Evolutionary conservation across 768 basidiomycete species (phyloP).

Genomic region (Boletus pseudo-olivaceus): DNA sequence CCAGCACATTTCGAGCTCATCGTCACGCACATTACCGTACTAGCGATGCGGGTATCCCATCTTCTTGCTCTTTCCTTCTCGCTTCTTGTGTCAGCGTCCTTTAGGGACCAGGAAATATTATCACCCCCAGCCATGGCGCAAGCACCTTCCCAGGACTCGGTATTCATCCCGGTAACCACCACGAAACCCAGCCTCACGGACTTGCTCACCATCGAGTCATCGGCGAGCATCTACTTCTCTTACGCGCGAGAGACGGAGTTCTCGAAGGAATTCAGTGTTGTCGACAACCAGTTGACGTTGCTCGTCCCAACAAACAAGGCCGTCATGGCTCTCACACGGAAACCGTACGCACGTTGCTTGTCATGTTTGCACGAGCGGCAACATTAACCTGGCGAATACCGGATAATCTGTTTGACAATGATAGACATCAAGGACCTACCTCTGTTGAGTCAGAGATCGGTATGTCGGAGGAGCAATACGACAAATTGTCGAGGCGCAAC

Average conservation of each 20-base stretch:
- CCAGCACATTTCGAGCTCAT: not conserved
- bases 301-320: constrained; percentile 88
- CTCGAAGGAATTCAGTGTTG: constrained; percentile 44
- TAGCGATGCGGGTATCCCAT: constrained; percentile 14
- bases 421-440: constrained; percentile 59
- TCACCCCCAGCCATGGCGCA: constrained; percentile 16
- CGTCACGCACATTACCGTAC: not conserved
- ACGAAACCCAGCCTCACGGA: constrained; percentile 63
- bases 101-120: constrained; percentile 26
- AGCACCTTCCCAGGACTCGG: constrained; percentile 4
- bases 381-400: not conserved
- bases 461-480: constrained; percentile 67
- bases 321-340: constrained; percentile 72
- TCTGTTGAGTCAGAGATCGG: constrained; percentile 41
- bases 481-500: constrained; percentile 55
- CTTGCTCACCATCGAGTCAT: constrained; percentile 71
- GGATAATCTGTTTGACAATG: not conserved
- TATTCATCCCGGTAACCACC: constrained; percentile 38
- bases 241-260: constrained; percentile 72
- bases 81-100: constrained; percentile 29
- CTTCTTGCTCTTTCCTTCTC: constrained; percentile 30
- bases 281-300: constrained; percentile 44
- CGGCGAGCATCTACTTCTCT: constrained; percentile 78
- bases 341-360: constrained; percentile 59
- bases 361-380: not conserved